A percentile compares a stretch with the other conserved stretches of the same genome.
Evolutionary conservation across 163 green algal genomes (phyloP).

Genomic region (Chloroidium sp.): DNA sequence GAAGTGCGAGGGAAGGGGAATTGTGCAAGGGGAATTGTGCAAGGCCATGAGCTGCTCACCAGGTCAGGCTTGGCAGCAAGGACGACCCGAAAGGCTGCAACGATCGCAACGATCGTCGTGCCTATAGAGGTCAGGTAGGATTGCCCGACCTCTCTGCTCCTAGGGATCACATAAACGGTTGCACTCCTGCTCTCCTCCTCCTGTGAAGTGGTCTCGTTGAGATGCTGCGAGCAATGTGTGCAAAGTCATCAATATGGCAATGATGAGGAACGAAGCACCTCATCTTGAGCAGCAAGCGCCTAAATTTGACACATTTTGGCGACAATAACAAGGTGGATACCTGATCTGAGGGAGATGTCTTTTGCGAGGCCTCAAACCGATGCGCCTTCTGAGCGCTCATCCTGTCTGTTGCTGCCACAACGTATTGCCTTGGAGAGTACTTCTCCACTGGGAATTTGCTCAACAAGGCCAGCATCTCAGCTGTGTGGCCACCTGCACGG

Average conservation of each 20-base stretch:
- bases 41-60: slow-evolving; percentile 25
- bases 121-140: slow-evolving; percentile 61
- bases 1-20: no score
- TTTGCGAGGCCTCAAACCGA: no score
- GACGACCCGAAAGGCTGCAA: slow-evolving; percentile 39
- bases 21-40: no score
- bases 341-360: no score
- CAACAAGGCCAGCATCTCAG: slow-evolving; percentile 83
- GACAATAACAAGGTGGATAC: no score
- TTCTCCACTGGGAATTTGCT: slow-evolving; percentile 32
- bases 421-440: slow-evolving; percentile 72
- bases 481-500: slow-evolving; percentile 79
- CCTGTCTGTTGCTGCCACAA: slow-evolving; percentile 71
- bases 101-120: slow-evolving; percentile 59
- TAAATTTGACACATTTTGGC: no score
- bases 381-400: slow-evolving; percentile 65
- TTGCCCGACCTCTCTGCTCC: slow-evolving; percentile 85
- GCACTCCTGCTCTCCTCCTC: no score
- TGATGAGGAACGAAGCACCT: no score
- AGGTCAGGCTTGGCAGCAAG: slow-evolving; percentile 45
- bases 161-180: slow-evolving; percentile 44
- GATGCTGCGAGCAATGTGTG: no score
- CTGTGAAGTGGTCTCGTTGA: no score
- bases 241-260: no score
- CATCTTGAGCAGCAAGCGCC: no score